These are phyloP conservation scores for Bothriochloa decipiens DNA, from an alignment of 176 grass and related monocot genomes.

Conservation along the genomic window DNA sequence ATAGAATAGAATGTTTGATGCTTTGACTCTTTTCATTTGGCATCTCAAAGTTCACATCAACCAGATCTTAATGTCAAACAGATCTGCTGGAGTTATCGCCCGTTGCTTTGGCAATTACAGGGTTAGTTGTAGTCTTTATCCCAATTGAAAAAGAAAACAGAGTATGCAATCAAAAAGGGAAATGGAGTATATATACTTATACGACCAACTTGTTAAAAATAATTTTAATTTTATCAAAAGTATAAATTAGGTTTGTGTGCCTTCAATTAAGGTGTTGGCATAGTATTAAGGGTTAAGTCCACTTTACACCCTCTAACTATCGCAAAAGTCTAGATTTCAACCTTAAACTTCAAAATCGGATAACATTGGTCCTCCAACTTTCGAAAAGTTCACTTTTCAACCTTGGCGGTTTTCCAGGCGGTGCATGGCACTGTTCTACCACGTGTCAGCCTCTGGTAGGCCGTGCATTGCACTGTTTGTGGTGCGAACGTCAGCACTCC, in stretches of 20 bases:
- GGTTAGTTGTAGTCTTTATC: not conserved
- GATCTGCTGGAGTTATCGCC: not conserved
- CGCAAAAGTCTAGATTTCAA: too few relatives aligned
- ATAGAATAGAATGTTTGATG: slow-evolving; percentile 15
- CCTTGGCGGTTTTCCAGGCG: too few relatives aligned
- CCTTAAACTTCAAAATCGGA: too few relatives aligned
- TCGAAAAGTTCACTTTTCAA: too few relatives aligned
- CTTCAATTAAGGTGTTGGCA: not conserved
- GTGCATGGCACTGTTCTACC: too few relatives aligned
- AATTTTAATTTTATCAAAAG: not conserved
- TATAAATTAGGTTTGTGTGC: not conserved
- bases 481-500: too few relatives aligned
- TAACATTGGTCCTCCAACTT: too few relatives aligned
- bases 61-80: slow-evolving; percentile 36
- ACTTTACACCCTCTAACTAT: too few relatives aligned
- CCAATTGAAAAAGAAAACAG: slow-evolving; percentile 7
- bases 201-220: not conserved
- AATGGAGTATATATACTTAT: slow-evolving; percentile 35
- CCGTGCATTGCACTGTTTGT: too few relatives aligned
- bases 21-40: slow-evolving; percentile 8
- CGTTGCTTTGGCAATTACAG: not conserved
- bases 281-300: too few relatives aligned
- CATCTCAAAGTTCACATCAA: not conserved
- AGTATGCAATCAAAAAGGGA: slow-evolving; percentile 13
- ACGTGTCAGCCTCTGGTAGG: too few relatives aligned